Percentiles rank a stretch among this genome's conserved stretches.
Conservation (phyloP, 768 basidiomycete species). For the Kwoniella sp. region DNA sequence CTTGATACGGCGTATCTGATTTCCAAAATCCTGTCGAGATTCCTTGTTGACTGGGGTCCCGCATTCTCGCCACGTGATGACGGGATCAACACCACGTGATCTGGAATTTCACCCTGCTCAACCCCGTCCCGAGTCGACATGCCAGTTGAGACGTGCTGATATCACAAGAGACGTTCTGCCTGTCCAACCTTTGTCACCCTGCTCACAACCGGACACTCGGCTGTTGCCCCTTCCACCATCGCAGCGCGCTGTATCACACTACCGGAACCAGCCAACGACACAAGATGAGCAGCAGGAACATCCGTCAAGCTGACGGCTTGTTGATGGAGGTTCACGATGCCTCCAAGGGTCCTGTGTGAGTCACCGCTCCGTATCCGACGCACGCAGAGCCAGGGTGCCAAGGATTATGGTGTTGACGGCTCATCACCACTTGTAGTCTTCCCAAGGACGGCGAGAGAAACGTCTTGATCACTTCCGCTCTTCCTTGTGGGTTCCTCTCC, state of each 20-base stretch:
- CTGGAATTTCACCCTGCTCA: background rate
- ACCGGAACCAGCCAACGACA: background rate
- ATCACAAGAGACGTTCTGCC: too few relatives aligned
- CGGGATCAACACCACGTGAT: background rate
- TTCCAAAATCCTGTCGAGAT: background rate
- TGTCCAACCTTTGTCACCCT: too few relatives aligned
- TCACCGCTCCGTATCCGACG: slow-evolving; percentile 1
- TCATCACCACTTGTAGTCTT: slow-evolving; percentile 52
- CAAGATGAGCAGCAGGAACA: slow-evolving; percentile 44
- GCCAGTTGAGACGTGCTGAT: too few relatives aligned
- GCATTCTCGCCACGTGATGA: background rate
- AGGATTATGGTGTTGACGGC: slow-evolving; percentile 1
- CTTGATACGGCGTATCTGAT: background rate
- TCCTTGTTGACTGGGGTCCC: background rate
- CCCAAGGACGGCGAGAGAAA: slow-evolving; percentile 85
- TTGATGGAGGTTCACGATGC: slow-evolving; percentile 53
- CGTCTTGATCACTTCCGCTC: slow-evolving; percentile 84
- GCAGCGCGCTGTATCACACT: too few relatives aligned
- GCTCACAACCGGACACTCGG: too few relatives aligned
- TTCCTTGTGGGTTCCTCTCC: slow-evolving; percentile 57
- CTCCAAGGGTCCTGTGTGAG: slow-evolving; percentile 55
- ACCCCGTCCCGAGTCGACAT: background rate
- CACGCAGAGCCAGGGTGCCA: background rate
- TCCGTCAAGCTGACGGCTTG: slow-evolving; percentile 54
- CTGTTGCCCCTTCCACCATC: too few relatives aligned